Percentiles rank a stretch among this genome's conserved stretches.
Conservation (phyloP, 306 rosid genomes). For the Malus sieversii region DNA sequence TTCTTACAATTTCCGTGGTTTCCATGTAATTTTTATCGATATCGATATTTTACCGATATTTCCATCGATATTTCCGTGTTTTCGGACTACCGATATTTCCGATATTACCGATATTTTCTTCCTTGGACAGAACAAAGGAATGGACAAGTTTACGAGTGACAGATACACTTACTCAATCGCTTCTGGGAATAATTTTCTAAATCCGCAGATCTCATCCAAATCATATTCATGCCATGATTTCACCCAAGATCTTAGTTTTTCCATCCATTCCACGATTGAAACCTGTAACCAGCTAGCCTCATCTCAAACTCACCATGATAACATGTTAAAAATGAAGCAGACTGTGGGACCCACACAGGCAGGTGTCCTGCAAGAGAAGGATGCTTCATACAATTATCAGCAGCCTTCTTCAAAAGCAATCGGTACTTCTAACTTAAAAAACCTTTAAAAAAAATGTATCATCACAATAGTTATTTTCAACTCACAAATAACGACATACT, state of each 20-base stretch:
- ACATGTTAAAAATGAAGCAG: constrained; percentile 9
- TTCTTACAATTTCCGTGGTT: too few species aligned
- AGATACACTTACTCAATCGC: too few species aligned
- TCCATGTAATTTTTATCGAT: too few species aligned
- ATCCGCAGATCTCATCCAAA: too few species aligned
- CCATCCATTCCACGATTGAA: constrained; percentile 8
- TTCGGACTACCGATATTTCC: too few species aligned
- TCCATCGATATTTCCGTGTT: too few species aligned
- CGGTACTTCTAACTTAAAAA: constrained; percentile 20
- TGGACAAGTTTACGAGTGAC: too few species aligned
- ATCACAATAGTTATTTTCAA: not conserved
- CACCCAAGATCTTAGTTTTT: not conserved
- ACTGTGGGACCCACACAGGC: not conserved
- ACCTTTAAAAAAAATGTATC: not conserved
- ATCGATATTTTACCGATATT: too few species aligned
- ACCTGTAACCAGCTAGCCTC: constrained; percentile 9
- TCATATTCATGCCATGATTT: too few species aligned
- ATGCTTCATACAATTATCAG: constrained; percentile 10
- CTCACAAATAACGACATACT: constrained; percentile 7
- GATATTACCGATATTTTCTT: too few species aligned
- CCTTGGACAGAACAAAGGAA: too few species aligned
- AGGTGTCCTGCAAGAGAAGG: constrained; percentile 4
- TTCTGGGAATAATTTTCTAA: too few species aligned
- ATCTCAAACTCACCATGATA: not conserved
- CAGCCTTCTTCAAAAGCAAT: not conserved